Evolutionary conservation across 192 early-diverging fungal species (phyloP), one percentile per base, ranked within the genome.

Genomic region (Chytriomyces confervae): DNA sequence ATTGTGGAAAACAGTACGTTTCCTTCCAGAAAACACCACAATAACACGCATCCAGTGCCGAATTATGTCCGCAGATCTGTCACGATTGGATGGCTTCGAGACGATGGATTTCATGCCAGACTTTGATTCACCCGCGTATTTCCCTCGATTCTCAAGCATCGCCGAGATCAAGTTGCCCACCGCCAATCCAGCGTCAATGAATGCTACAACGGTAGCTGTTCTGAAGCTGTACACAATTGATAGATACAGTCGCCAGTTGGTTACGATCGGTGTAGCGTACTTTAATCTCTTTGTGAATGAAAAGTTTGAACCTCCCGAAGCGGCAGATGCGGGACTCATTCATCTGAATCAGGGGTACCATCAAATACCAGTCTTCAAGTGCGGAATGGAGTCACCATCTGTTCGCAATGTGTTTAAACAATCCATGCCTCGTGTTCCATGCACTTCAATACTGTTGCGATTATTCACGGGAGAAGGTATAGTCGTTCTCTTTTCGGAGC

Each of bases 261-360:
- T 72, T 27, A 72, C 69, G 7, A 44, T 72, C n/a, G 69, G 69
- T 57, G 44, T 60, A 10, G 69, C 69, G 0, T 36, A 36, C 7
- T 72, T 72, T 51, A 72, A 72, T 51, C 7, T 72, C 18, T 72
- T 72, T 57, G 23, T 72, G 27, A 44, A 9, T 18, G 50, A 72
- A 13, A 44, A 10, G 8, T 9, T 13, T 8, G 69, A 72, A 13
- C 63, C 63, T 23, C 69, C 69, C 9, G 48, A 50, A 18, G 50
- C 69, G 18, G 13, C 29, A 2, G 43, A 50, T 43, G 51, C 16
- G 7, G 16, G 43, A 18, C 69, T 8, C 8, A 57, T 72, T 9
- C 57, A 27, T 60, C 29, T 72, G 51, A 72, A 72, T 57, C 50
- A 72, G 57, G 69, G 69, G 16, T 72, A 72, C 36, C 69, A 72